These are phyloP conservation scores for Phialophora tarda DNA, from an alignment of 2,329 filamentous ascomycete species.

Conservation along the genomic window DNA sequence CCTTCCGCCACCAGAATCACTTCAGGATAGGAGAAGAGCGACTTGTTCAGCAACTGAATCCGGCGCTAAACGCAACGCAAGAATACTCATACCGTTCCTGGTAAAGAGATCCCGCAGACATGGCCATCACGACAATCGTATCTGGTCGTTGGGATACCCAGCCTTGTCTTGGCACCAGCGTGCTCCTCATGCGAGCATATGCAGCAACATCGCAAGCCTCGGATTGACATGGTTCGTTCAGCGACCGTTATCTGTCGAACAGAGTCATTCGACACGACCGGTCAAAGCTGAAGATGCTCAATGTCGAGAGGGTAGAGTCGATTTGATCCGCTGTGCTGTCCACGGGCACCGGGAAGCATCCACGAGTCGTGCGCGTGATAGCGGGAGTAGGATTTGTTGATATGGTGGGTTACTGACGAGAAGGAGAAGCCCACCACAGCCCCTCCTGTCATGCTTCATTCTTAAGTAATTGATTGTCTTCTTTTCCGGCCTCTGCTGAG, in stretches of 20 bases:
- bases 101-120: conserved; percentile 2
- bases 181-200: background rate
- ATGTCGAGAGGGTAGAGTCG: background rate
- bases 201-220: background rate
- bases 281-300: background rate
- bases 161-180: conserved; percentile 31
- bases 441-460: conserved; percentile 27
- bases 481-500: conserved; percentile 16
- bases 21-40: conserved; percentile 40
- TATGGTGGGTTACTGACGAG: background rate
- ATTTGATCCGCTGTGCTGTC: background rate
- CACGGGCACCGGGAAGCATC: background rate
- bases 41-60: conserved; percentile 3
- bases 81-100: background rate
- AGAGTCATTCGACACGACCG: background rate
- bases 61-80: background rate
- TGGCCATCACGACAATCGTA: background rate
- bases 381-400: background rate
- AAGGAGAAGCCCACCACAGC: conserved; percentile 37
- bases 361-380: background rate
- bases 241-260: background rate
- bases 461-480: conserved; percentile 32
- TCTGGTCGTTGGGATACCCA: background rate
- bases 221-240: background rate
- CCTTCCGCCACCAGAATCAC: conserved; percentile 32